Base-by-base conservation (phyloP, 441 rosid genomes). In the Erodium moschatum region DNA sequence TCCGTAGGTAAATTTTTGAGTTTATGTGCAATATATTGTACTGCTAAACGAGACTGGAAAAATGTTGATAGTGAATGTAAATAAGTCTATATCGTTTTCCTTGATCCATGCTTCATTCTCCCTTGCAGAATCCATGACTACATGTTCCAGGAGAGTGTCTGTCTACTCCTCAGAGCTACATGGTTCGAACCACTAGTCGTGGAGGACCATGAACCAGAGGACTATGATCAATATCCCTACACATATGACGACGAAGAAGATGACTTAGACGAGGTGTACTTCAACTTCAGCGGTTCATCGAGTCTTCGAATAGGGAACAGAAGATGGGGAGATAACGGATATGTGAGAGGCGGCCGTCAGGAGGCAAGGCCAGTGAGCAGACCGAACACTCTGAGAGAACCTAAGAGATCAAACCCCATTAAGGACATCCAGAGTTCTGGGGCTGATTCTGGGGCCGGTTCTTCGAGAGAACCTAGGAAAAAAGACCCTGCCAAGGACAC, bases 91-190 rank as follows among this genome's bases (percentile, higher is more conserved):
- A 24, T 2, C 15, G 35, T 67, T n/a, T 74, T 46, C 48, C 27
- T 67, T 52, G 24, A 40, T 38, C 58, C 1, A 40, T 58, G 67
- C 15, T 66, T 67, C 27, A 24, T 24, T 24, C 27, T 35, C 40
- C 64, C 50, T 33, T 65, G 68, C 85, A 92, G 97, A 69, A 74
- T 92, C 69, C 83, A 78, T 65, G 98, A 89, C 81, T 87, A 83
- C 81, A 89, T 90, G 98, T 85, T 89, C 0, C 92, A 88, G 83
- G 98, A 92, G 79, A 92, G 96, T 5, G 91, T 92, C n/a, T 85
- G 96, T 80, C 85, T 90, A 65, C 98, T 92, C 29, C 86, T 90
- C 66, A 81, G 96, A 78, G 97, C 98, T 24, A 13, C 85, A 0
- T 92, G 98, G 98, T 90, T 90, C 69, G 72, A 75, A 70, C 92